A percentile compares a stretch with the other conserved stretches of the same genome.
phyloP scores from a whole-genome alignment of 768 basidiomycete genomes.

The Austroboletus eburneus region DNA sequence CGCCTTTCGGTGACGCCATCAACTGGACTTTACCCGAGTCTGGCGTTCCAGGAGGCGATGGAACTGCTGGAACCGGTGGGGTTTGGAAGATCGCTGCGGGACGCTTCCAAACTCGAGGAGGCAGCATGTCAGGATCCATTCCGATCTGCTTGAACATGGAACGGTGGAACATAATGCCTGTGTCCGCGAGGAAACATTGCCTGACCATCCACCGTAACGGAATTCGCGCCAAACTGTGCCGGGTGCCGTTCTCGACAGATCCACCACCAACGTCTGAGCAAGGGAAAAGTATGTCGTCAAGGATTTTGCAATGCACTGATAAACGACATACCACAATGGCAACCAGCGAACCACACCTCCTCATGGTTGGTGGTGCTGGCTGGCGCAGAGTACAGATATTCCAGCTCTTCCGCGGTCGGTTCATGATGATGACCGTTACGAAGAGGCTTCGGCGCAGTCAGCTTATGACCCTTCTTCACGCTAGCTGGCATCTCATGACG shows the following conservation, averaged over 20 bases:
- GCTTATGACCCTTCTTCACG: conserved; percentile 17
- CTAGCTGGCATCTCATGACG: conserved; percentile 47
- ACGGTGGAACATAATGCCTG: conserved; percentile 56
- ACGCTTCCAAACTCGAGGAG: conserved; percentile 40
- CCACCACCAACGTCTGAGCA: conserved; percentile 75
- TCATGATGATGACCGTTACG: conserved; percentile 10
- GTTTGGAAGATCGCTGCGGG: conserved; percentile 34
- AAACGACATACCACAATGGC: conserved; percentile 56
- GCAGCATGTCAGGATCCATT: conserved; percentile 45
- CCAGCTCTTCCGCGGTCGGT: conserved; percentile 32
- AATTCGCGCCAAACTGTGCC: conserved; percentile 63
- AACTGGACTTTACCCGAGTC: conserved; percentile 9
- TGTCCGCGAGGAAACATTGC: conserved; percentile 52
- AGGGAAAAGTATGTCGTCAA: background rate
- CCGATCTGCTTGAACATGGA: conserved; percentile 41
- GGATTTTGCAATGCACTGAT: background rate
- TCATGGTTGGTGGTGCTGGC: conserved; percentile 51
- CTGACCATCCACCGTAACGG: conserved; percentile 77
- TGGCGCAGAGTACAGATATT: conserved; percentile 35
- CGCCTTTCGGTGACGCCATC: conserved; percentile 17
- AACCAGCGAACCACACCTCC: conserved; percentile 81
- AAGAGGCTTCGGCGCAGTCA: background rate
- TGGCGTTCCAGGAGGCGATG: conserved; percentile 10
- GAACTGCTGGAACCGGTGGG: conserved; percentile 10
- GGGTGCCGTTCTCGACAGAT: conserved; percentile 51